Evolutionary conservation across 2,329 filamentous ascomycete genomes (phyloP).

Genomic region (Eurotiales sp.): DNA sequence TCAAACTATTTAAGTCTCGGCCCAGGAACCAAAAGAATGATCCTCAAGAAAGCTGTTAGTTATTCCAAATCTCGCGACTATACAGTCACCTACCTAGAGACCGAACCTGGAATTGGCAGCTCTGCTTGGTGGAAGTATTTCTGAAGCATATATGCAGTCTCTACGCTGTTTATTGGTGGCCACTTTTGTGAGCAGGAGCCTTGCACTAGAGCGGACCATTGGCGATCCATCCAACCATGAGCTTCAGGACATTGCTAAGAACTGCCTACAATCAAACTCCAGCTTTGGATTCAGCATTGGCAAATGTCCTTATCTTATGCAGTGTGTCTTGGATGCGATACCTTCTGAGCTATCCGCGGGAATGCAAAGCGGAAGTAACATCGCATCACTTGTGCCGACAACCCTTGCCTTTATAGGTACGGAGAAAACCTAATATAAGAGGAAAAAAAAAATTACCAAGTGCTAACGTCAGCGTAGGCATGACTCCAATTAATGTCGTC

Average conservation of each 20-base stretch:
- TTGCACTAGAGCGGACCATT: not conserved
- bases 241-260: not conserved
- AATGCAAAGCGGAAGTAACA: conserved; percentile 1
- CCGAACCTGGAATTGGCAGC: not conserved
- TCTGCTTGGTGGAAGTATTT: not conserved
- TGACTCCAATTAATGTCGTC: not conserved
- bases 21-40: no score
- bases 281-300: not conserved
- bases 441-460: not conserved
- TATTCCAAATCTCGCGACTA: no score
- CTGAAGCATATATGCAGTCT: not conserved
- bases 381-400: conserved; percentile 1
- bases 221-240: not conserved
- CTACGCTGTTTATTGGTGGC: not conserved
- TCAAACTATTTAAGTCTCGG: no score
- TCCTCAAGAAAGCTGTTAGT: no score
- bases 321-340: not conserved
- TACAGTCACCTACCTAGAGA: no score
- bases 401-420: conserved; percentile 4
- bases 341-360: not conserved
- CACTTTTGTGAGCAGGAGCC: not conserved
- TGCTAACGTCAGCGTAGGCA: not conserved
- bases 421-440: not conserved
- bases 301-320: not conserved
- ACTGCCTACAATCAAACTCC: not conserved